Base-by-base conservation (phyloP, 192 early-diverging fungal genomes). In the Mortierella hygrophila region DNA sequence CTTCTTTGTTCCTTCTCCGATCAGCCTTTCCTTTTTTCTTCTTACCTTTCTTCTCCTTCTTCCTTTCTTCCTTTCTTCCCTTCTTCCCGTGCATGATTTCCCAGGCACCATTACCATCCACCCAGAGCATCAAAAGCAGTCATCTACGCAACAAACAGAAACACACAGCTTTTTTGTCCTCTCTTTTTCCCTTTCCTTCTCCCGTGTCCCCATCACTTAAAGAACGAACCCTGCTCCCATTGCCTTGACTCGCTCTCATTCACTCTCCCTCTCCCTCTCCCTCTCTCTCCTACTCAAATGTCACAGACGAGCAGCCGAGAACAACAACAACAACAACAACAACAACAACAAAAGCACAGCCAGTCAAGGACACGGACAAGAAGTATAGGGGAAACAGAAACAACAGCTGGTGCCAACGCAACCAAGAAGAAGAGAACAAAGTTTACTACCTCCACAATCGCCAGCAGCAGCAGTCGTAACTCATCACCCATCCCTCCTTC, bases 221-320 rank as follows among this genome's bases (percentile, higher is more conserved):
- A 52, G 49, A 52, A 52, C 15, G 18, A 52, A 52, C 49, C 3
- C 16, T 18, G 5, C 49, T 6, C 49, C 49, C 49, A 52, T 20
- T 20, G 49, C 49, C 49, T 52, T 52, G 49, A 52, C 49, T 52
- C 49, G 49, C 49, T 52, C 49, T 52, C 49, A 40, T 5, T 40
- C 44, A 15, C 44, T 46, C 44, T 9, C 44, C 13, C 44, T 46
- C 11, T 46, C 35, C 35, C 47, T 49, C 49, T 52, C 5, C 18
- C 47, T 4, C 18, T 52, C 49, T 52, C 15, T 52, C 29, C 60
- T 29, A 65, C 26, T 32, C 60, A 65, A 65, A 65, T 65, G 60
- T 65, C 60, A 65, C 60, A 65, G 60, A 35, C 60, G 60, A 29
- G 60, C 60, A 65, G 60, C 29, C n/a, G 29, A 65, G 60, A 65